Evolutionary conservation across 2,329 filamentous ascomycete species (phyloP), one percentile per base, ranked within the genome.

Genomic region (Fusarium staphyleae): DNA sequence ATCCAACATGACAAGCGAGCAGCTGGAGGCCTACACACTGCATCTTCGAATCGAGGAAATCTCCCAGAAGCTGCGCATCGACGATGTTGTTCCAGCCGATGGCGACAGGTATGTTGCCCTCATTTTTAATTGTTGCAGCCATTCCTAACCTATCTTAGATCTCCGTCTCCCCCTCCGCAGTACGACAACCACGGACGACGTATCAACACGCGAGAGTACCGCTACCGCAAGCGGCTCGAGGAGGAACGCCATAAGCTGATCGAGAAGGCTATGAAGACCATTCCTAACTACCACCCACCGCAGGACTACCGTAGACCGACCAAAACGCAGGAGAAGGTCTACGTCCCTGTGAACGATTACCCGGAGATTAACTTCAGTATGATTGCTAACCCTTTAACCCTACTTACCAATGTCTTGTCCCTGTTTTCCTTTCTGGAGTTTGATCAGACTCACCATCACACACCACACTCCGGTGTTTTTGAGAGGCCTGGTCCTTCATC

Each of bases 331-430:
- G 95, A 99, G 84, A 99, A 99, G 84, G 96, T 99, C 89, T 99
- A 99, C 76, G 95, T 99, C 77, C 95, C 95, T 75, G 95, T 99
- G 81, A 99, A 99, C 86, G 95, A 99, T 79, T 99, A 99, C 77
- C 95, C 95, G 84, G 95, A 99, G 79, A 98, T 99, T 88, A 99
- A 99, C 89, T 99, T 99, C 91, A 99, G 95, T 99, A 97, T 93
- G 93, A 93, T 95, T 93, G 88, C 93, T 96, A 96, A 96, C 91
- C 92, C 91, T 92, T 65, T 87, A 88, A 90, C 87, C 81, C 87
- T 89, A 88, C 89, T 79, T 77, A 80, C 74, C 78, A 67, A 65
- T 50, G 33, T 52, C 50, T 72, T 70, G 65, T 65, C 69, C 48
- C 61, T 68, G 69, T 64, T 71, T 72, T 70, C 70, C 65, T 69